Conservation (phyloP, 768 basidiomycete species). For the Boletales sp. region DNA sequence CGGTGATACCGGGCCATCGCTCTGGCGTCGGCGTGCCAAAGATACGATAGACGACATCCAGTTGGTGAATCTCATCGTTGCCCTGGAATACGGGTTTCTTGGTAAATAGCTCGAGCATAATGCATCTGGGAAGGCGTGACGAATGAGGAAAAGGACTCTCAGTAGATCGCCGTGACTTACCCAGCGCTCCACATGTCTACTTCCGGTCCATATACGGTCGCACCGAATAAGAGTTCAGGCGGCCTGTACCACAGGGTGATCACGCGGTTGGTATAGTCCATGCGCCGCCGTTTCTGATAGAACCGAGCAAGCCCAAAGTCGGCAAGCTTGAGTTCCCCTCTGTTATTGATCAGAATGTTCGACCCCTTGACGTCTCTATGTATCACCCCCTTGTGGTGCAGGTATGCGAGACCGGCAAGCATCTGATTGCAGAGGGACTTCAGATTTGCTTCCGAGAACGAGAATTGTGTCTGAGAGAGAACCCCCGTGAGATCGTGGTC, state of each 20-base stretch:
- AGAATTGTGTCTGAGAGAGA: slow-evolving; percentile 85
- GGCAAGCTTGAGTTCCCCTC: slow-evolving; percentile 90
- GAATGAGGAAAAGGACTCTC: neutral
- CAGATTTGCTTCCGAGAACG: slow-evolving; percentile 80
- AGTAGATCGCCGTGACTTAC: slow-evolving; percentile 36
- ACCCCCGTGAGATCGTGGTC: slow-evolving; percentile 97
- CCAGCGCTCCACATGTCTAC: slow-evolving; percentile 99
- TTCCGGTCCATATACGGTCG: slow-evolving; percentile 93
- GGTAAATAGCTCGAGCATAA: slow-evolving; percentile 96
- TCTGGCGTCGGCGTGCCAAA: slow-evolving; percentile 84
- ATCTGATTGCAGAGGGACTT: slow-evolving; percentile 97
- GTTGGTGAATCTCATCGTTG: slow-evolving; percentile 94
- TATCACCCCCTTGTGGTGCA: slow-evolving; percentile 94
- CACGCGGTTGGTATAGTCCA: slow-evolving; percentile 98
- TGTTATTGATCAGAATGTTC: slow-evolving; percentile 90
- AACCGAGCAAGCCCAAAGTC: slow-evolving; percentile 98
- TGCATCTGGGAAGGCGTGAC: slow-evolving; percentile 58
- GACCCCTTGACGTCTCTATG: slow-evolving; percentile 99
- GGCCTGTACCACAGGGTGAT: slow-evolving; percentile 99
- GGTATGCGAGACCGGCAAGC: slow-evolving; percentile 90
- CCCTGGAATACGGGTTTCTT: slow-evolving; percentile 98
- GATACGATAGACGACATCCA: slow-evolving; percentile 88
- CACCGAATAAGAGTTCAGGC: slow-evolving; percentile 91
- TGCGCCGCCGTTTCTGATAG: slow-evolving; percentile 84
- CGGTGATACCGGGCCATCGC: slow-evolving; percentile 78